Evolutionary conservation across 192 early-diverging fungal species (phyloP).

Genomic region (Chytriomyces confervae): DNA sequence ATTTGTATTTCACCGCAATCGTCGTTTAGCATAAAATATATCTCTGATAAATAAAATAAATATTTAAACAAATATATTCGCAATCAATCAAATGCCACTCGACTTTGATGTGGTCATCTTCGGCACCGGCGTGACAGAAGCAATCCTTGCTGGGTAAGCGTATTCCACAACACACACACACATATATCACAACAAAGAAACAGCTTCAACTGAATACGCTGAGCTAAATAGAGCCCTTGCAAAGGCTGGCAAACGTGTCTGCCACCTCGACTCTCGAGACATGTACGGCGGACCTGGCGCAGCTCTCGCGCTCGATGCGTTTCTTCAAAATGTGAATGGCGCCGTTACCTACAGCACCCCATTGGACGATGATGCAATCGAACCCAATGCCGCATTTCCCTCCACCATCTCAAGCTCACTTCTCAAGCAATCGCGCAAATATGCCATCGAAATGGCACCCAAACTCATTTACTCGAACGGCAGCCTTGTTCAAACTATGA

Average conservation of each 20-base stretch:
- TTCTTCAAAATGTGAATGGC: conserved; percentile 39
- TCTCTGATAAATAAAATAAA: no score
- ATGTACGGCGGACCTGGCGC: conserved; percentile 80
- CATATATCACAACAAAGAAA: no score
- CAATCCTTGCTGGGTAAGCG: conserved; percentile 77
- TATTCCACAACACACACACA: neutral
- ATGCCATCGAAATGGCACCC: conserved; percentile 72
- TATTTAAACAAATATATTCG: no score
- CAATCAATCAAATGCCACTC: no score
- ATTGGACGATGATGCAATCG: neutral
- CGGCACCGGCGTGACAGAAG: conserved; percentile 82
- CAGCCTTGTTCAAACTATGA: conserved; percentile 72
- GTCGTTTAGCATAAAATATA: no score
- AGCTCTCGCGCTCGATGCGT: conserved; percentile 59
- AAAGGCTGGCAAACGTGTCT: conserved; percentile 68
- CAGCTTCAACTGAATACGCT: no score
- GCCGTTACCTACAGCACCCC: neutral
- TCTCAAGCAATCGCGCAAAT: conserved; percentile 61
- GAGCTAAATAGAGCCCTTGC: conserved; percentile 54
- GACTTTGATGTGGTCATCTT: conserved; percentile 81
- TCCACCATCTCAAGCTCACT: neutral
- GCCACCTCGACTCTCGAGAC: conserved; percentile 80
- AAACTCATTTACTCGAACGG: conserved; percentile 76
- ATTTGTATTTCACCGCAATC: no score
- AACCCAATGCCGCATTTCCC: neutral